Evolutionary conservation across 768 basidiomycete species (phyloP), one percentile per base, ranked within the genome.

Genomic region (Psilocybe tampanensis): DNA sequence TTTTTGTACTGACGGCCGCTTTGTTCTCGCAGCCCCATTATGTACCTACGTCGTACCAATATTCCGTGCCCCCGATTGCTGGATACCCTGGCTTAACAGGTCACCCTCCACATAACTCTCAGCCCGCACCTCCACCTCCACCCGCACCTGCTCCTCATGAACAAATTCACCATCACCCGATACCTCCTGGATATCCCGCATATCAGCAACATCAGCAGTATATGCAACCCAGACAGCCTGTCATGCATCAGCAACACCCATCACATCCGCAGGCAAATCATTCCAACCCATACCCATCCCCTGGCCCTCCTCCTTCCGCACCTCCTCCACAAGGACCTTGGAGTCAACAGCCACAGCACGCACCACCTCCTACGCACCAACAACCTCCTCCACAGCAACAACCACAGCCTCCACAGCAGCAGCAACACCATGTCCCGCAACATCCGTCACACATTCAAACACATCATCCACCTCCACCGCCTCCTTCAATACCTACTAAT

Each of bases 231-330:
- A 68, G 64, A 17, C 65, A 70, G 19, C 68, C 61, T 33, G 67
- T 65, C 57, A 66, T 66, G 19, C 74, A 72, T 51, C 66, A 69
- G 39, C 76, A 70, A 21, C 70, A 76, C 57, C 60, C 69, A 32
- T 56, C 63, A 49, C 74, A 69, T 36, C 71, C 73, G 50, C 67
- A 70, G 13, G 71, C 74, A 17, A 69, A 74, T 19, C 76, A 77
- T 59, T 66, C 69, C 23, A 78, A 78, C 56, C 74, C 80, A 8
- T 81, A 80, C 56, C 79, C 79, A n/a, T 73, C 78, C 43, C 74
- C 76, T 51, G 73, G 70, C 3, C 72, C 72, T 29, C 74, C 78
- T 1, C 71, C 75, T 13, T 67, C 74, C 19, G 71, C 76, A 5
- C 73, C 78, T 24, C 73, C 75, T 32, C 71, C 72, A 29, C 78